Evolutionary conservation across 768 basidiomycete genomes (phyloP).

Genomic region (Galerina sulciceps): DNA sequence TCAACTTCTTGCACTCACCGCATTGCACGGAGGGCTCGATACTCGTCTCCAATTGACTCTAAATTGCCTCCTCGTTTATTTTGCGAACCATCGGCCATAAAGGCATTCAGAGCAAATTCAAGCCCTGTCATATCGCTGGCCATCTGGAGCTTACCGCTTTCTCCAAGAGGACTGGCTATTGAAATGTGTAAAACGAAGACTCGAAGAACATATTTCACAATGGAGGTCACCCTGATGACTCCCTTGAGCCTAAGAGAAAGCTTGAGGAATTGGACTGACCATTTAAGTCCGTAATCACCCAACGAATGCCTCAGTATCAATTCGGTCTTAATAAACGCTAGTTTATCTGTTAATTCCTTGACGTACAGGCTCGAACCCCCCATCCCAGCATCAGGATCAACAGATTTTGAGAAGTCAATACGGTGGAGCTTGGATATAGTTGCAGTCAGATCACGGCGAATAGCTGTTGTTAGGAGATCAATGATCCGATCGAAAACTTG

Average conservation of each 20-base stretch:
- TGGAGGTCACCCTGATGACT: slow-evolving; percentile 54
- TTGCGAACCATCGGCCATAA: slow-evolving; percentile 63
- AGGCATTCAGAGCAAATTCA: slow-evolving; percentile 88
- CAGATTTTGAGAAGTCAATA: slow-evolving; percentile 75
- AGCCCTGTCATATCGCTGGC: slow-evolving; percentile 96
- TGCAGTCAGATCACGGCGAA: slow-evolving; percentile 80
- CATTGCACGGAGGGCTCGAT: slow-evolving; percentile 83
- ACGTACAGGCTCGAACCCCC: slow-evolving; percentile 84
- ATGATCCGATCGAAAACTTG: slow-evolving; percentile 57
- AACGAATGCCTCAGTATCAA: slow-evolving; percentile 72
- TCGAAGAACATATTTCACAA: slow-evolving; percentile 80
- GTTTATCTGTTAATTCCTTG: slow-evolving; percentile 89
- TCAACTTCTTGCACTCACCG: slow-evolving; percentile 53
- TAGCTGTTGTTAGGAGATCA: slow-evolving; percentile 65
- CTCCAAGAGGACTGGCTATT: slow-evolving; percentile 88
- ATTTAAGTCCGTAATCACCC: slow-evolving; percentile 72
- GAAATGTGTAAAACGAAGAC: slow-evolving; percentile 95
- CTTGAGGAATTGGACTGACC: slow-evolving; percentile 50
- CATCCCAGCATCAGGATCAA: slow-evolving; percentile 67
- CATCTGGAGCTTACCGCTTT: slow-evolving; percentile 91
- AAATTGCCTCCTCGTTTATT: slow-evolving; percentile 68
- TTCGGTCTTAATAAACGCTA: slow-evolving; percentile 80
- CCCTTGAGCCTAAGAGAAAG: not conserved
- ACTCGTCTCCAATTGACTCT: slow-evolving; percentile 84
- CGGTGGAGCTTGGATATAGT: slow-evolving; percentile 86